Conservation (phyloP, 331 rosid genomes). For the Prunus yedoensis region DNA sequence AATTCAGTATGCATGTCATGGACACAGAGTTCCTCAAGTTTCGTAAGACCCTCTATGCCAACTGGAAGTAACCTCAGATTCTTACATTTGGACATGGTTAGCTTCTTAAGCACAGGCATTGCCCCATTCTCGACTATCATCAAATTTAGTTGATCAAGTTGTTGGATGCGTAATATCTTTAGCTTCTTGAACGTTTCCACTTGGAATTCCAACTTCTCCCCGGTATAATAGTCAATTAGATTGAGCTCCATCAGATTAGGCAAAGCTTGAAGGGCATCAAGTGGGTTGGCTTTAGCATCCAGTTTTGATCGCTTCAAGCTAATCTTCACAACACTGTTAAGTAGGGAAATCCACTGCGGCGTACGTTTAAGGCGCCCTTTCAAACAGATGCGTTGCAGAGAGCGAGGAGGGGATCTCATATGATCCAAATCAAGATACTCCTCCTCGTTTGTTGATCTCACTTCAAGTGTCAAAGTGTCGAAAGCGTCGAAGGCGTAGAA, state of each 20-base stretch:
- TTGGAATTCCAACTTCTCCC: neutral
- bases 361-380: neutral
- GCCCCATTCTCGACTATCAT: neutral
- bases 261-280: neutral
- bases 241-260: conserved; percentile 11
- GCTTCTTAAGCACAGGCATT: conserved; percentile 14
- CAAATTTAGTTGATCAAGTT: neutral
- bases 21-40: neutral
- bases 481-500: neutral
- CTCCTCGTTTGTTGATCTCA: neutral
- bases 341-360: neutral
- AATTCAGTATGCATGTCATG: neutral
- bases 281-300: neutral
- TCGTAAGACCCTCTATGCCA: neutral
- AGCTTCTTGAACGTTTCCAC: conserved; percentile 12
- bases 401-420: neutral
- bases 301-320: conserved; percentile 11
- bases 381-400: neutral
- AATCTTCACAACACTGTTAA: neutral
- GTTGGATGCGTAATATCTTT: neutral
- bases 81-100: conserved; percentile 7
- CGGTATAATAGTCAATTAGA: neutral
- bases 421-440: conserved; percentile 8
- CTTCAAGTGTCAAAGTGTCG: neutral
- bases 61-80: neutral